Base-by-base conservation (phyloP, 2,329 filamentous ascomycete genomes). In the Aspergillus sp. region DNA sequence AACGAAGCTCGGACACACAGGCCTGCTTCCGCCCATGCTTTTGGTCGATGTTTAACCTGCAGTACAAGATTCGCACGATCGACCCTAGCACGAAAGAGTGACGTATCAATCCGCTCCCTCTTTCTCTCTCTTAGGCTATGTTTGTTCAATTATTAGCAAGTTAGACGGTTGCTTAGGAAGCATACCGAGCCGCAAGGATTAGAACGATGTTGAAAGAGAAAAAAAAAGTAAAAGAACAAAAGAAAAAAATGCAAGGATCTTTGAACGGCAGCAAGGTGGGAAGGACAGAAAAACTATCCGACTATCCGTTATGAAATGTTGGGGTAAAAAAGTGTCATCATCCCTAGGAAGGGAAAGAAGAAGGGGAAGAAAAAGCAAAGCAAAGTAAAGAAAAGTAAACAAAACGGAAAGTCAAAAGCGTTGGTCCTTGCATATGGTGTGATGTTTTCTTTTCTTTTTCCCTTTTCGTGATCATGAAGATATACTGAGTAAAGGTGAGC, bases 241-340 rank as follows among this genome's bases (percentile, higher is more conserved):
- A 16, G n/a, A 39, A 42, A 7, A 42, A 42, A n/a, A 42, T 69
- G 68, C 67, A 71, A 71, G 68, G 68, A 69, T 67, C 67, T 61
- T 58, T 51, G 60, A 57, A 54, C 36, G 52, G 55, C 52, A 57
- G 47, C 55, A 49, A 55, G 56, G 51, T 52, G 47, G 49, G 54
- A 56, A 54, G 50, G 42, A 54, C 39, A 49, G 55, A 12, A 10
- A 58, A 60, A 36, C 39, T 16, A 53, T 42, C 39, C 49, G 20
- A 18, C 24, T 51, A 29, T 32, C 24, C 20, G 20, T 20, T 24
- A 47, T 24, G 36, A 20, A 14, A 36, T 45, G 51, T n/a, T 53
- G 29, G 24, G 20, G 12, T 29, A 47, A 24, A 18, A 52, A 31
- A 24, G 32, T 16, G 36, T n/a, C 36, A 16, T 42, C 16, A 42